These are phyloP conservation scores for Sphaerobolus stellatus DNA, from an alignment of 1,284 basidiomycete species.

Conservation along the genomic window DNA sequence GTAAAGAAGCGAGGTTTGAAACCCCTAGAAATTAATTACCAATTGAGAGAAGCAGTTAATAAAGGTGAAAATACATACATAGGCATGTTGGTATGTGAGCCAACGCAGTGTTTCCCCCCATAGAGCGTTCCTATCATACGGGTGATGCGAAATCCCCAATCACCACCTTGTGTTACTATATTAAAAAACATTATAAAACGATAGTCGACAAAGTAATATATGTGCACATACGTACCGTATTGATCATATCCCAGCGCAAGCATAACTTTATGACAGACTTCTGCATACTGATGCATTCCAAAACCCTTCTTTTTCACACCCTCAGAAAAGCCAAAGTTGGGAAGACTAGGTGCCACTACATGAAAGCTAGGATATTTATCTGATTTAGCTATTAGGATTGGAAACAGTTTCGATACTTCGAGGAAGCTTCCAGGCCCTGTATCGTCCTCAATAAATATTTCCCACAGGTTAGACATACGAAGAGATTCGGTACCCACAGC, in stretches of 20 bases:
- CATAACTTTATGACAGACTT: conserved; percentile 50
- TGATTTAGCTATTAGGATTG: conserved; percentile 42
- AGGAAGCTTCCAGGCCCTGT: conserved; percentile 62
- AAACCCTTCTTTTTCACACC: conserved; percentile 39
- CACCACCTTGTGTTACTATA: conserved; percentile 52
- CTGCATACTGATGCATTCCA: conserved; percentile 31
- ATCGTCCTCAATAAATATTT: background rate
- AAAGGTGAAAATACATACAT: conserved; percentile 24
- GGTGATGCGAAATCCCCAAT: conserved; percentile 51
- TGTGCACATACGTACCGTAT: conserved; percentile 42
- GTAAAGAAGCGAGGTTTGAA: conserved; percentile 19
- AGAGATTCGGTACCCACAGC: conserved; percentile 37
- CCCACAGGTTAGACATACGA: background rate
- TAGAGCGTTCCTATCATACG: conserved; percentile 39
- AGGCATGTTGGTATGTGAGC: conserved; percentile 47
- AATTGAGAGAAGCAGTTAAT: background rate
- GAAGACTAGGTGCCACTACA: conserved; percentile 54
- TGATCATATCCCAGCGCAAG: conserved; percentile 49
- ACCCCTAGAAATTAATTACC: conserved; percentile 16
- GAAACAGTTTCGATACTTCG: conserved; percentile 54
- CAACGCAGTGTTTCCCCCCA: conserved; percentile 41
- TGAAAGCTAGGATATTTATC: conserved; percentile 55
- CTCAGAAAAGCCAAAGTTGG: conserved; percentile 55
- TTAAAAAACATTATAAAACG: conserved; percentile 1
- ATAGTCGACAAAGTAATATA: background rate